phyloP scores from a whole-genome alignment of 2,329 filamentous ascomycete species.

The Ophiostoma pallidulum region DNA sequence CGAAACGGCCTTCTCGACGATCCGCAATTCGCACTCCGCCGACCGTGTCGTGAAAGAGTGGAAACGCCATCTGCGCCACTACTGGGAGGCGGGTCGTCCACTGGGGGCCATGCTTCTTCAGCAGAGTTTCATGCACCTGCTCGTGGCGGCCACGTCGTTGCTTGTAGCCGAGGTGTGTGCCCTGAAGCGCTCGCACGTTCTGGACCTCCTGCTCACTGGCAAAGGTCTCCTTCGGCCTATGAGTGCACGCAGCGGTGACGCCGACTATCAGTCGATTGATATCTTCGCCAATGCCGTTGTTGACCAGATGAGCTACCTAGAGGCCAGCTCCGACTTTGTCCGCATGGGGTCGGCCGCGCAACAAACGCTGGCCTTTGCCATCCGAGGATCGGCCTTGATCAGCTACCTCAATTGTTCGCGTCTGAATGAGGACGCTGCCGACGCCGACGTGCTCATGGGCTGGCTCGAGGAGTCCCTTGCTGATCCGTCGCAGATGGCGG shows the following conservation, averaged over 20 bases:
- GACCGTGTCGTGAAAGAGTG: constrained; percentile 67
- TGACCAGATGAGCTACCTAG: constrained; percentile 77
- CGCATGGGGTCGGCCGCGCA: constrained; percentile 78
- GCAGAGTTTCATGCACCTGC: constrained; percentile 75
- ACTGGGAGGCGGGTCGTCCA: constrained; percentile 68
- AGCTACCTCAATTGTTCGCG: constrained; percentile 80
- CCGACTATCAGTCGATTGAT: constrained; percentile 48
- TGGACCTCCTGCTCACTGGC: constrained; percentile 62
- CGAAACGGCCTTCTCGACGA: constrained; percentile 82
- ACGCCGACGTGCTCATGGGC: constrained; percentile 64
- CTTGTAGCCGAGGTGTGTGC: constrained; percentile 54
- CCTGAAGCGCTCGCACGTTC: constrained; percentile 52
- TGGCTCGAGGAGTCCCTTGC: constrained; percentile 80
- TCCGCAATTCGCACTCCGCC: constrained; percentile 65
- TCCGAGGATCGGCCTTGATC: constrained; percentile 73
- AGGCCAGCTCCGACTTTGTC: constrained; percentile 84
- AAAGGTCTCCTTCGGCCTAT: constrained; percentile 37
- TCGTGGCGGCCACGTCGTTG: constrained; percentile 69
- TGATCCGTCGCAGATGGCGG: constrained; percentile 73
- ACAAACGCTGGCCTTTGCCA: constrained; percentile 74
- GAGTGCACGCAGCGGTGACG: constrained; percentile 35
- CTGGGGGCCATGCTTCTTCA: constrained; percentile 87
- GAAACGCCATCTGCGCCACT: constrained; percentile 78
- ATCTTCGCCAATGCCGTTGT: constrained; percentile 62
- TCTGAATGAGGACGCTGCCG: constrained; percentile 71